Evolutionary conservation across 1,284 basidiomycete species (phyloP), one percentile per base, ranked within the genome.

Genomic region (Exobasidium rhododendri): DNA sequence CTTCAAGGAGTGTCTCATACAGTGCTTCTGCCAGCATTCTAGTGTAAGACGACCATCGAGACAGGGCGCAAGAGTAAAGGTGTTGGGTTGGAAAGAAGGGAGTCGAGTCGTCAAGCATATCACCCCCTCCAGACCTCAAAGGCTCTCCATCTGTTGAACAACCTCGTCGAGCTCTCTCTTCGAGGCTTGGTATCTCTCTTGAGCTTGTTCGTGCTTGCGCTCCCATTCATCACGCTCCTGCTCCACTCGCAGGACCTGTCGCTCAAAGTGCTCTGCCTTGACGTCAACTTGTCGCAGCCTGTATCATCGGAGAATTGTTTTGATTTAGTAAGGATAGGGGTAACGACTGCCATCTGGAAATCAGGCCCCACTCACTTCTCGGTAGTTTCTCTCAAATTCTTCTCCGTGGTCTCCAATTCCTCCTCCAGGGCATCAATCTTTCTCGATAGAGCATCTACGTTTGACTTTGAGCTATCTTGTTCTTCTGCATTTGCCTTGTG

Each of bases 261-360:
- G 87, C 83, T 97, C 94, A 81, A 93, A 96, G 84, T 97, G 92
- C 82, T 99, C 96, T 24, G 96, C 94, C 84, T 97, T 97, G 82
- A 98, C 90, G 81, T 99, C 96, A 62, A 94, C 92, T 81, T 97
- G 92, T 71, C 96, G 86, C 73, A 99, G 85, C 82, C 94, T 97
- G 76, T 35, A n/a, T 5, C 2, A n/a, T 46, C 32, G 13, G 52
- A 5, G 63, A 28, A 24, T 26, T 1, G 29, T n/a, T 45, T n/a
- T 3, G 24, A n/a, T 10, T n/a, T 43, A n/a, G 40, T 45, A n/a
- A 45, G 54, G 22, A 17, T n/a, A n/a, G n/a, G n/a, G n/a, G n/a
- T n/a, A n/a, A n/a, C n/a, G n/a, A n/a, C n/a, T n/a, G n/a, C n/a
- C n/a, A n/a, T n/a, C n/a, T n/a, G n/a, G n/a, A n/a, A n/a, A n/a